These are phyloP conservation scores for Moesziomyces sp. DNA, from an alignment of 1,284 basidiomycete genomes.

Conservation along the genomic window DNA sequence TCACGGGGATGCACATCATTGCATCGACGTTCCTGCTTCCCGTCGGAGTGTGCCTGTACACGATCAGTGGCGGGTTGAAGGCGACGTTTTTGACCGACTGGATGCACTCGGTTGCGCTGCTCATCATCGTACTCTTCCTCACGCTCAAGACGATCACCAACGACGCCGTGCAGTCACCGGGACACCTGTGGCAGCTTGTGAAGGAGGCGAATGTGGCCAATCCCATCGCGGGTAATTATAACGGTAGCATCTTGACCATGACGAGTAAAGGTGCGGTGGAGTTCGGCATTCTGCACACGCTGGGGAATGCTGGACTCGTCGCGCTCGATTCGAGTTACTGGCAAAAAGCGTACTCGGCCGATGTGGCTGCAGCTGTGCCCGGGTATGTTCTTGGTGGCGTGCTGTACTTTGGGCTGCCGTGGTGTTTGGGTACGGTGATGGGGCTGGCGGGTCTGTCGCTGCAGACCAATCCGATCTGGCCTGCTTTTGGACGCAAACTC, in stretches of 20 bases:
- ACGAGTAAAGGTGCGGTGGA: constrained; percentile 77
- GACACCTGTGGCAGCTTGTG: constrained; percentile 53
- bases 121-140: constrained; percentile 58
- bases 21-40: constrained; percentile 59
- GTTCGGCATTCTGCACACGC: constrained; percentile 60
- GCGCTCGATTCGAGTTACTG: constrained; percentile 58
- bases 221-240: constrained; percentile 73
- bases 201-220: constrained; percentile 27
- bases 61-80: constrained; percentile 57
- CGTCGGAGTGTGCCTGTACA: constrained; percentile 57
- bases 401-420: constrained; percentile 64
- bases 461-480: constrained; percentile 54
- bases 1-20: constrained; percentile 61
- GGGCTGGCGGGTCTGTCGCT: constrained; percentile 52
- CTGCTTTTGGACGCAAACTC: constrained; percentile 47
- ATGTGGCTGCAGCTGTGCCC: constrained; percentile 55
- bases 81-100: constrained; percentile 61
- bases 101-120: constrained; percentile 56
- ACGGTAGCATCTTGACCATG: constrained; percentile 79
- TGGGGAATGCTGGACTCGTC: constrained; percentile 62
- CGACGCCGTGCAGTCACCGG: constrained; percentile 27
- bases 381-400: constrained; percentile 61
- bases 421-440: constrained; percentile 57
- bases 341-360: constrained; percentile 62
- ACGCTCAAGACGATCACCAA: constrained; percentile 57